A percentile compares a stretch with the other conserved stretches of the same genome.
These are phyloP conservation scores for Chlamydomonas eustigma DNA, from an alignment of 139 green algal genomes.

Conservation along the genomic window DNA sequence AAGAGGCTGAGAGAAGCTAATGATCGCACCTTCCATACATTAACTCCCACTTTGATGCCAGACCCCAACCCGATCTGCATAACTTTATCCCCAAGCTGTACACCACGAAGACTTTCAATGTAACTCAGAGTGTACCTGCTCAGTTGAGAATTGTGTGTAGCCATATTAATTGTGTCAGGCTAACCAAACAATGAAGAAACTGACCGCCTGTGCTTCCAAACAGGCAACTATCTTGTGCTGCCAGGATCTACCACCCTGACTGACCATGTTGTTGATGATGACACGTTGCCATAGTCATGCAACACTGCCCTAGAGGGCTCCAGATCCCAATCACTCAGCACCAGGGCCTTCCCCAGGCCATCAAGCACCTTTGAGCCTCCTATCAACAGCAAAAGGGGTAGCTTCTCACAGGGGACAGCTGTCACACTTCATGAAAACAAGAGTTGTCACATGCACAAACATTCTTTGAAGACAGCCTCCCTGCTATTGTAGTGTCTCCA, in stretches of 20 bases:
- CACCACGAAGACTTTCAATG: constrained; percentile 45
- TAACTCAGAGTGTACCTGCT: constrained; percentile 63
- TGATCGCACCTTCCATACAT: constrained; percentile 38
- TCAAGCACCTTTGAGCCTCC: constrained; percentile 63
- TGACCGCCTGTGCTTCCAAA: no score
- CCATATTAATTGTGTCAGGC: no score
- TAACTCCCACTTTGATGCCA: constrained; percentile 54
- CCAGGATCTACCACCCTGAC: no score
- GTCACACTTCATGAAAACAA: constrained; percentile 3
- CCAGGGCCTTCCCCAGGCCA: constrained; percentile 51
- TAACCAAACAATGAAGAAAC: neutral
- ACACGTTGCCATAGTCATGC: constrained; percentile 38
- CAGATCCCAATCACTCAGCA: constrained; percentile 31
- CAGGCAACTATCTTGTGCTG: no score
- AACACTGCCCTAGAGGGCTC: constrained; percentile 37
- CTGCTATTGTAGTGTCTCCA: no score
- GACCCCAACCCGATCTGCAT: constrained; percentile 52
- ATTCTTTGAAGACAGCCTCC: no score
- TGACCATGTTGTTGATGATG: constrained; percentile 28
- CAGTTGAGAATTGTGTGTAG: no score
- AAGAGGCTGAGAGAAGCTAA: no score
- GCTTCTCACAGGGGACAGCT: no score
- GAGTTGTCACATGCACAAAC: no score
- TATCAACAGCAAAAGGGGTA: no score
- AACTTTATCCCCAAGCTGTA: constrained; percentile 38